Evolutionary conservation across 75 land plant genomes (phyloP).

Genomic region (Cunninghamia lanceolata): DNA sequence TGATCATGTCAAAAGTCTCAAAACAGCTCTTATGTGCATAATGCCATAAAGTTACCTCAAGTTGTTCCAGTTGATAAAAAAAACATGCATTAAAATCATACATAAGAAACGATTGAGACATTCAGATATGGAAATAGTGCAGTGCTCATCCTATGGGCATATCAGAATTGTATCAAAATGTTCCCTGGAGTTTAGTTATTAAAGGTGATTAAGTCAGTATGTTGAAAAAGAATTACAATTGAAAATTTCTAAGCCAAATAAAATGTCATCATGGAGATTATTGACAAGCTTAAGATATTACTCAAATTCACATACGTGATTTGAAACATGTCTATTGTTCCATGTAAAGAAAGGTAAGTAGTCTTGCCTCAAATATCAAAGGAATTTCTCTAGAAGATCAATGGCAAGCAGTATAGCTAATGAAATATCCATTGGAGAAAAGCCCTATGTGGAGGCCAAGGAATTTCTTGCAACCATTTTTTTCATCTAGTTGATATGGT

Average conservation of each 20-base stretch:
- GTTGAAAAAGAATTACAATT: background rate
- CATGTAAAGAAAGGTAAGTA: background rate
- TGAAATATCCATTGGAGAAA: background rate
- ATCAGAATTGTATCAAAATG: background rate
- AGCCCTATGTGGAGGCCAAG: background rate
- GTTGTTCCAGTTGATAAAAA: background rate
- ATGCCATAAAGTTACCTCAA: background rate
- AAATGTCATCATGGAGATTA: background rate
- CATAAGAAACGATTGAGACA: background rate
- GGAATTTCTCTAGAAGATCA: background rate
- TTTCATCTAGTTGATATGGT: background rate
- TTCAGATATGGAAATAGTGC: background rate
- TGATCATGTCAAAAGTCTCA: background rate
- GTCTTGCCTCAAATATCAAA: background rate
- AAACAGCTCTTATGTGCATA: background rate
- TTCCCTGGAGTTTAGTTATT: background rate
- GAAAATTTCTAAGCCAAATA: background rate
- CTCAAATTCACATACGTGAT: background rate
- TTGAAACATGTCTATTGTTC: background rate
- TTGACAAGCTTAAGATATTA: background rate
- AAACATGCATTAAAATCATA: background rate
- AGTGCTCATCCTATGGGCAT: background rate
- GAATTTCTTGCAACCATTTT: background rate
- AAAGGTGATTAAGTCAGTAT: background rate
- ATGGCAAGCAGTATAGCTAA: background rate